These are phyloP conservation scores for Debaryomyces sp. DNA, from an alignment of 1,139 yeast species.

Conservation along the genomic window DNA sequence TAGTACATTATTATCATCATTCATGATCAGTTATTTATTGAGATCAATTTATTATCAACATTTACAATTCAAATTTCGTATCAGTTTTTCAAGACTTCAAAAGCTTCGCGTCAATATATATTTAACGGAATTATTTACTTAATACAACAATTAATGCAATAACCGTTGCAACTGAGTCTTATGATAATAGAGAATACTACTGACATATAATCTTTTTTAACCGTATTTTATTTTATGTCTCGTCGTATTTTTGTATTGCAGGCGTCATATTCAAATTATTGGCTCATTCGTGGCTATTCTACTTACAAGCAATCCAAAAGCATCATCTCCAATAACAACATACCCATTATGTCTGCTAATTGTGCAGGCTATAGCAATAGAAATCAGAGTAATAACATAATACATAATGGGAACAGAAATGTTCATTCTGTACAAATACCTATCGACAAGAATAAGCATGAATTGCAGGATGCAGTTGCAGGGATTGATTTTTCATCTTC, in stretches of 20 bases:
- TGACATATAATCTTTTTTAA: neutral
- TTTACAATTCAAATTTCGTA: neutral
- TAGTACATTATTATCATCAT: neutral
- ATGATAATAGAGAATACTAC: neutral
- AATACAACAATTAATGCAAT: neutral
- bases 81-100: neutral
- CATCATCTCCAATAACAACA: neutral
- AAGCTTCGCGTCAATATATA: neutral
- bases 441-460: neutral
- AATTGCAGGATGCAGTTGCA: neutral
- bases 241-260: neutral
- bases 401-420: neutral
- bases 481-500: conserved; percentile 10
- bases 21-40: neutral
- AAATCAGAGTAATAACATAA: neutral
- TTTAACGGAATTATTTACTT: neutral
- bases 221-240: conserved; percentile 3
- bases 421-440: neutral
- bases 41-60: neutral
- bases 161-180: neutral
- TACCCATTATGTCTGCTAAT: neutral
- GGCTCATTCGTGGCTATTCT: conserved; percentile 4
- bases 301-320: neutral
- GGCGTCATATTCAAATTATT: conserved; percentile 4
- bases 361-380: neutral